Evolutionary conservation across 2,329 filamentous ascomycete species (phyloP), one percentile per base, ranked within the genome.

Genomic region (Calonectria pseudoturangicola): DNA sequence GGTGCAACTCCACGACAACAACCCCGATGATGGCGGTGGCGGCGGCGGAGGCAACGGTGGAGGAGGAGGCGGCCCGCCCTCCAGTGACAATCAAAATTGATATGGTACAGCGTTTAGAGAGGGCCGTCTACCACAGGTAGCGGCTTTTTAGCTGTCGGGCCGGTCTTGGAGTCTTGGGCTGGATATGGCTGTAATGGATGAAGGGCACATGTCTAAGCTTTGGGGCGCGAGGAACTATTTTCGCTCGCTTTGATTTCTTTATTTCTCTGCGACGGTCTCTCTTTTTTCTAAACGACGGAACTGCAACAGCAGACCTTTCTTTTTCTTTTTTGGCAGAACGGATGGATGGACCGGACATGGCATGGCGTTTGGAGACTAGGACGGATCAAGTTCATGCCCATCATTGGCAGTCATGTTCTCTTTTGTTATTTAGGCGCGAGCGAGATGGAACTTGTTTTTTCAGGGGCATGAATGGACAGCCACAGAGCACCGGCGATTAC

Each of bases 1-100:
- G 47, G 68, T 75, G 21, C 75, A 77, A 41, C 76, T 75, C 60
- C 75, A 72, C 27, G 27, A 43, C 56, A 25, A 64, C 39, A 33
- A 36, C 18, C 30, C 65, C 45, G n/a, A 76, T 4, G 64, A 76
- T 30, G 70, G 72, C 18, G 66, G 73, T 16, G 68, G 73, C 28
- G 16, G 21, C 27, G 43, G 63, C 33, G 60, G 50, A 50, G 51
- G 36, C 30, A 33, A 33, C 58, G 43, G 25, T 3, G 16, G 62
- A 5, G 48, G 47, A 25, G 43, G 30, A 58, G 58, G 58, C 36
- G 58, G 64, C 5, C 43, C 47, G 21, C 64, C 47, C 8, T 18
- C 25, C 13, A 45, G 47, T 33, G 12, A 43, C 62, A 27, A 21
- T n/a, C 50, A 70, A 43, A 45, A 45, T 10, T 51, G 65, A 58